Evolutionary conservation across 2,329 filamentous ascomycete genomes (phyloP), one percentile per base, ranked within the genome.

Genomic region (Trichoderma hamatum): DNA sequence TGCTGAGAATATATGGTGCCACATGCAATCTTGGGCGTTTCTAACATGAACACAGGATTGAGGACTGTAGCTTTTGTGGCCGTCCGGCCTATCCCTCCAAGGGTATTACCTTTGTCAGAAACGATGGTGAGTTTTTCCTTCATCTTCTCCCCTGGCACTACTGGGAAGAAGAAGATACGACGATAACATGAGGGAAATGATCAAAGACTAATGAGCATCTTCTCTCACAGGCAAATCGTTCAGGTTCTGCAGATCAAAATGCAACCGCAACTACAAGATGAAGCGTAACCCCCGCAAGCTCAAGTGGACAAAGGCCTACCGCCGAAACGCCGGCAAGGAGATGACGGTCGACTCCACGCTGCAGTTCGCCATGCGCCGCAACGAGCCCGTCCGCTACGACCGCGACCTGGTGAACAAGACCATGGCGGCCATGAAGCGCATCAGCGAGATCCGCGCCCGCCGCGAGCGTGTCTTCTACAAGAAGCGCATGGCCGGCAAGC

Each of bases 201-300:
- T 21, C 10, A 28, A 16, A 30, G 11, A 7, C n/a, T 21, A n/a
- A 43, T 10, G 16, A 43, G 1, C 39, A 43, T 26, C 14, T 9
- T 34, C n/a, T 59, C 14, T 5, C 39, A 21, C 52, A 77, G 82
- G 80, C 71, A 82, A 84, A 76, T 76, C 81, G 55, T 89, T 89
- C 75, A 80, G 86, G 68, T 89, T 89, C 80, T 89, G 87, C 77
- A 81, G 84, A 68, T 84, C 81, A 74, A 86, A 88, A 80, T 88
- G 86, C 79, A 86, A 87, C 79, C 84, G 84, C 76, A 90, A 89
- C 81, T 97, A 96, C 88, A 96, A 96, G 84, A 97, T 97, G 93
- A 97, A 97, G 91, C 90, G 96, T 74, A 97, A 98, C 83, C 94
- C 95, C 43, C 90, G 95, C 80, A 97, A 97, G 82, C 88, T 98